Evolutionary conservation across 2,329 filamentous ascomycete species (phyloP), one percentile per base, ranked within the genome.

Genomic region (Colletotrichum sp.): DNA sequence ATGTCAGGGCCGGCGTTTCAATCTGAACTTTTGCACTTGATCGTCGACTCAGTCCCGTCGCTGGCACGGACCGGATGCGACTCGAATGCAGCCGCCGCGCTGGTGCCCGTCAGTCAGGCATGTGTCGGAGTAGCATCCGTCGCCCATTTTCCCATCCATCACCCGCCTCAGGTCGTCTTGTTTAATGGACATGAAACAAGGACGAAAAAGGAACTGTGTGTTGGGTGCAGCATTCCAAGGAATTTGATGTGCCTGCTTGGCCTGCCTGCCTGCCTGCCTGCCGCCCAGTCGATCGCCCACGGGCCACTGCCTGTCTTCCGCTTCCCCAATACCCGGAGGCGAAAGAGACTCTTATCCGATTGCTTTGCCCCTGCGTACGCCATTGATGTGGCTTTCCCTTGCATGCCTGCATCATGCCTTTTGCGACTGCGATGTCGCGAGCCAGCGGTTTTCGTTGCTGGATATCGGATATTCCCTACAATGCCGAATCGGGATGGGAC

Each of bases 31-130:
- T 49, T 65, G 15, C 32, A 16, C 32, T 64, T 57, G 74, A 76
- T 76, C 74, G 64, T 69, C 74, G 74, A 76, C 70, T 74, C 62
- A 74, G 71, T 63, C 8, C 70, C 26, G 59, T 68, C 34, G 39
- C 34, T 69, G 57, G 74, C 70, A 74, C 74, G 64, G 74, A 68
- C 64, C 64, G 64, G 59, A 69, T 68, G 34, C 70, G 73, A 73
- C 70, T 74, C 64, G 21, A 59, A 18, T 63, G 73, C 64, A 68
- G 70, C 73, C 64, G 73, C n/a, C 18, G 18, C n/a, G 73, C 28
- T 26, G 70, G 28, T n/a, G n/a, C 34, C 44, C 44, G 44, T 13
- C 18, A 24, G 24, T 68, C 59, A 44, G 39, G 70, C 70, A 73
- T 76, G 72, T 68, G 68, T 49, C 28, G 62, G 62, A 49, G 72